Conservation (phyloP, 208 protist species). For the Acanthamoeba royreba region DNA sequence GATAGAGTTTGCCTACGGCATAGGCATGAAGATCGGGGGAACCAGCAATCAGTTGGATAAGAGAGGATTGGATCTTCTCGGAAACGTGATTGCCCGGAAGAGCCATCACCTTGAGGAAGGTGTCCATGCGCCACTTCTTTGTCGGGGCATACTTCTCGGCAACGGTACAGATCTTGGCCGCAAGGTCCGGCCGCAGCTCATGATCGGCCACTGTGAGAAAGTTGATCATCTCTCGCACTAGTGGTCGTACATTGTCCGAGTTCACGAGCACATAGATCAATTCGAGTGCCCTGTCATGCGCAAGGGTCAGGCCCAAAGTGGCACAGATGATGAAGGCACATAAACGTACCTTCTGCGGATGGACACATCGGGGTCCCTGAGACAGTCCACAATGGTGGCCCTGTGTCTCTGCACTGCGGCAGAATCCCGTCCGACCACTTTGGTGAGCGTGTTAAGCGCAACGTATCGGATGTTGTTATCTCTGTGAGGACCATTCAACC, state of each 20-base stretch:
- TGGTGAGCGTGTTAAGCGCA: slow-evolving; percentile 87
- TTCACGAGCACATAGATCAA: slow-evolving; percentile 96
- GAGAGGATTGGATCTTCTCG: slow-evolving; percentile 74
- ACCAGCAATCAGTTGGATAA: slow-evolving; percentile 89
- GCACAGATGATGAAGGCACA: not conserved
- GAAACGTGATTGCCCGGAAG: slow-evolving; percentile 73
- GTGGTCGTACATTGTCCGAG: slow-evolving; percentile 87
- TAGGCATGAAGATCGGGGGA: slow-evolving; percentile 86
- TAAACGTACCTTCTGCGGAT: slow-evolving; percentile 80
- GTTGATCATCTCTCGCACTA: slow-evolving; percentile 92
- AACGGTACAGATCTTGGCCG: slow-evolving; percentile 88
- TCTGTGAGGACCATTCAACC: not conserved
- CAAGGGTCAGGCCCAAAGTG: not conserved
- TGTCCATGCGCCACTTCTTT: slow-evolving; percentile 95
- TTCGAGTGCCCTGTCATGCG: slow-evolving; percentile 88
- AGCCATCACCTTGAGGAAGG: slow-evolving; percentile 90
- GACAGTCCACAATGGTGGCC: slow-evolving; percentile 94
- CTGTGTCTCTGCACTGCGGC: slow-evolving; percentile 91
- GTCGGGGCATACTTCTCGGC: slow-evolving; percentile 90
- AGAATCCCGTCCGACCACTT: slow-evolving; percentile 87
- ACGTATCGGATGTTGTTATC: slow-evolving; percentile 98
- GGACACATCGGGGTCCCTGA: slow-evolving; percentile 93
- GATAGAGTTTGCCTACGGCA: slow-evolving; percentile 88
- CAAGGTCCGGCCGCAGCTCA: slow-evolving; percentile 93
- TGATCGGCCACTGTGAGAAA: slow-evolving; percentile 90